Base-by-base conservation (phyloP, 2,329 filamentous ascomycete genomes). In the Aspergillus hortae region DNA sequence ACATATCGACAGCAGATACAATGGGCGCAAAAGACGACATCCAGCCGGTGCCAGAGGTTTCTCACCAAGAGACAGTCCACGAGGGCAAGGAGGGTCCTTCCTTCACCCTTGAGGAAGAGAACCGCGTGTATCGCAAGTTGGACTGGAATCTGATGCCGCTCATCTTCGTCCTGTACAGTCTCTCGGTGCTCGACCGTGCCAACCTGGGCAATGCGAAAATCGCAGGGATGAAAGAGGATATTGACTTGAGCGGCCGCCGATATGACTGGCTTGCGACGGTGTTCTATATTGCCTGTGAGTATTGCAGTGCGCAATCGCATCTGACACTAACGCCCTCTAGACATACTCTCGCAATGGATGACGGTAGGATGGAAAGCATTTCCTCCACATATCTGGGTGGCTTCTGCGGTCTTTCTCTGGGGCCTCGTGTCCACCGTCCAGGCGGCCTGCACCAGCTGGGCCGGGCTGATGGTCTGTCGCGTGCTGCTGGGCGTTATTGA, bases 301-400 rank as follows among this genome's bases (percentile, higher is more conserved):
- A 42, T 42, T n/a, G 5, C 35, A 7, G 1, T 11, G 15, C 35
- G 15, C n/a, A 17, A 38, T 15, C 14, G 15, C 35, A 6, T 27
- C 11, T n/a, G 6, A 19, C 40, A 6, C 19, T 42, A 5, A 19
- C 19, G 14, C 7, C 21, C 4, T 17, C 11, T 17, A 49, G 25
- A 50, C 6, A 45, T 44, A 15, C 21, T 44, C 40, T 45, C 41
- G 2, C 48, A 50, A 25, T 50, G 40, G 27, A 44, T 11, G 15
- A 45, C 48, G 6, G 40, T 46, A 58, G 61, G 48, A 17, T 66
- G 63, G 62, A 65, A 65, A 45, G 51, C 55, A n/a, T 66, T 66
- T 48, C 54, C 56, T 36, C 59, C 63, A 11, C 62, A 66, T 35
- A 54, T 44, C 17, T 65, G 57, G 56, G 60, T 61, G 9, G 56